Evolutionary conservation across 257 asterid genomes (phyloP).

Genomic region (Henckelia pumila): DNA sequence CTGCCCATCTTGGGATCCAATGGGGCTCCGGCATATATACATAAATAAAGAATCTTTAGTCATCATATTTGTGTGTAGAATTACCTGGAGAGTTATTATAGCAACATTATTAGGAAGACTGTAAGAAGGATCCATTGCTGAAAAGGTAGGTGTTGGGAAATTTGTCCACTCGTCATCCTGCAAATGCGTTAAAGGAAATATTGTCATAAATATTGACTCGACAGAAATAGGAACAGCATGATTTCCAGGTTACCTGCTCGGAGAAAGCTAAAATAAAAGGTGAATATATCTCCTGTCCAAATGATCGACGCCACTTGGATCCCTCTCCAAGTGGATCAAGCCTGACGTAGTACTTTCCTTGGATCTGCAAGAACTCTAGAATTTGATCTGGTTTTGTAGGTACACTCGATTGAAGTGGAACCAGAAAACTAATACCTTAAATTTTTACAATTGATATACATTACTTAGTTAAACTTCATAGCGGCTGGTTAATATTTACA

Average conservation of each 20-base stretch:
- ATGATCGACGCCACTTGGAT: slow-evolving; percentile 80
- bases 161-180: slow-evolving; percentile 53
- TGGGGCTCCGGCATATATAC: background rate
- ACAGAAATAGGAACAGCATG: background rate
- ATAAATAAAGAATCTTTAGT: background rate
- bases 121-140: slow-evolving; percentile 69
- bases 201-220: slow-evolving; percentile 11
- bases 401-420: background rate
- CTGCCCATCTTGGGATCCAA: background rate
- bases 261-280: slow-evolving; percentile 77
- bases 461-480: background rate
- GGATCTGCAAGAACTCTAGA: slow-evolving; percentile 42
- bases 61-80: background rate
- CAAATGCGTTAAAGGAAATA: slow-evolving; percentile 34
- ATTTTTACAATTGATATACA: too few relatives aligned
- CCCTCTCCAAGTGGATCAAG: slow-evolving; percentile 77
- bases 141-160: slow-evolving; percentile 55
- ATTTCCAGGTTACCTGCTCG: slow-evolving; percentile 53
- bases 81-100: slow-evolving; percentile 69
- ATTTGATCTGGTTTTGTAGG: slow-evolving; percentile 8
- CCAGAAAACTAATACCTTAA: background rate
- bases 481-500: background rate
- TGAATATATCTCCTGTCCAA: slow-evolving; percentile 76
- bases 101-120: slow-evolving; percentile 71
- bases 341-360: slow-evolving; percentile 63